These are phyloP conservation scores for Blastocystis hominis DNA, from an alignment of 352 stramenopile species.

Conservation along the genomic window DNA sequence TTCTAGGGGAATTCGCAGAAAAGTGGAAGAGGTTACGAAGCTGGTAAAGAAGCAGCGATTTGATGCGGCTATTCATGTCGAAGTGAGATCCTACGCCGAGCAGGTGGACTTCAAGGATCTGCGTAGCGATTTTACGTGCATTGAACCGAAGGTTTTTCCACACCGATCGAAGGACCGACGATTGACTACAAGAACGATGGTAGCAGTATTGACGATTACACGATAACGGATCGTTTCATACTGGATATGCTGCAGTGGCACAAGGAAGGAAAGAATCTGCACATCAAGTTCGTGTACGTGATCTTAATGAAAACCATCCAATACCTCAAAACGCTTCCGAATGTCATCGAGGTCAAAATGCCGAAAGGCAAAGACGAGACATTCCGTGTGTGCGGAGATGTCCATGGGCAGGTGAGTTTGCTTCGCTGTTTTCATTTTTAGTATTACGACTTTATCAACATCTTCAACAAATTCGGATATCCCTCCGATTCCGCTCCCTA, in stretches of 20 bases:
- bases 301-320: slow-evolving; percentile 82
- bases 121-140: slow-evolving; percentile 83
- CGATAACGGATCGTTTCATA: slow-evolving; percentile 71
- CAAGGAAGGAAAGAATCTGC: slow-evolving; percentile 87
- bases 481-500: slow-evolving; percentile 87
- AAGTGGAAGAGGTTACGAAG: slow-evolving; percentile 90
- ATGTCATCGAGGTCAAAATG: slow-evolving; percentile 75
- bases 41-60: slow-evolving; percentile 88
- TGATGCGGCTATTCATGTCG: slow-evolving; percentile 84
- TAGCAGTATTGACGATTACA: slow-evolving; percentile 62
- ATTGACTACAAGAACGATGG: slow-evolving; percentile 73
- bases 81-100: slow-evolving; percentile 68
- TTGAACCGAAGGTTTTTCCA: slow-evolving; percentile 61
- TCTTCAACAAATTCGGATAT: slow-evolving; percentile 93
- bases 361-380: slow-evolving; percentile 63
- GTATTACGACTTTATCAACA: slow-evolving; percentile 98
- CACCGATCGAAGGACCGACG: slow-evolving; percentile 59
- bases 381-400: slow-evolving; percentile 93
- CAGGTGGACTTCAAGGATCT: slow-evolving; percentile 62
- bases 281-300: slow-evolving; percentile 90
- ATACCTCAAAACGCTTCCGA: slow-evolving; percentile 77
- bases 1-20: slow-evolving; percentile 68
- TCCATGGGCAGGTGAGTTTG: slow-evolving; percentile 79
- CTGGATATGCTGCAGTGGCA: slow-evolving; percentile 85
- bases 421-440: background rate